Evolutionary conservation across 305 asterid genomes (phyloP).

Genomic region (Fraxinus latifolia): DNA sequence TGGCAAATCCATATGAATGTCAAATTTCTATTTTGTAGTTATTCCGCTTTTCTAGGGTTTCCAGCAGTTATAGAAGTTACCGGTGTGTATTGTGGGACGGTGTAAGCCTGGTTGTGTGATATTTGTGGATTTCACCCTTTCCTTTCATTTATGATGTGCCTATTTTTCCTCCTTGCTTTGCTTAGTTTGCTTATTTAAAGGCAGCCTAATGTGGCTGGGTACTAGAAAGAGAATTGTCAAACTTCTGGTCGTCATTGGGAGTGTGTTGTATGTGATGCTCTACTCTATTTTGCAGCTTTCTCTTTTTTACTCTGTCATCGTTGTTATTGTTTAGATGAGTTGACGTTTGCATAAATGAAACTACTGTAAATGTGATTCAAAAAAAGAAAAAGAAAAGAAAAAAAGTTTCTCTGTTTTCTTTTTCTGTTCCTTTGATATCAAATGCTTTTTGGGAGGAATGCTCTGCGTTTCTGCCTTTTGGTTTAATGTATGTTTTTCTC

Average conservation of each 20-base stretch:
- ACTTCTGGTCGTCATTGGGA: background rate
- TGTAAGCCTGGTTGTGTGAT: background rate
- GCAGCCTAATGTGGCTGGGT: background rate
- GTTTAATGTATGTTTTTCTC: background rate
- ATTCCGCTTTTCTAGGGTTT: background rate
- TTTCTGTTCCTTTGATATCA: background rate
- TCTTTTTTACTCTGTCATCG: background rate
- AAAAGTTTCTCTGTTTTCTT: too few relatives aligned
- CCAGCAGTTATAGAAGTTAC: background rate
- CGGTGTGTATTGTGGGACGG: background rate
- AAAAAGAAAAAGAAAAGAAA: too few relatives aligned
- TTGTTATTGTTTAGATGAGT: background rate
- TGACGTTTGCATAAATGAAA: background rate
- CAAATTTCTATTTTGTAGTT: background rate
- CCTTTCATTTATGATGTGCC: background rate
- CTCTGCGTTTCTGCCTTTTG: background rate
- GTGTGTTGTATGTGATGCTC: background rate
- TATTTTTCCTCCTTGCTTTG: background rate
- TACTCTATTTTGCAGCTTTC: background rate
- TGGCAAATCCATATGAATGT: background rate
- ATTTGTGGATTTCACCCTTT: background rate
- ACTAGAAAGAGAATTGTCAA: background rate
- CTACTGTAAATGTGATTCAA: background rate
- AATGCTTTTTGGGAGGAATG: background rate
- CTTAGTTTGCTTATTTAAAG: background rate